phyloP scores from a whole-genome alignment of 83 land plant species.

The Picea abies region DNA sequence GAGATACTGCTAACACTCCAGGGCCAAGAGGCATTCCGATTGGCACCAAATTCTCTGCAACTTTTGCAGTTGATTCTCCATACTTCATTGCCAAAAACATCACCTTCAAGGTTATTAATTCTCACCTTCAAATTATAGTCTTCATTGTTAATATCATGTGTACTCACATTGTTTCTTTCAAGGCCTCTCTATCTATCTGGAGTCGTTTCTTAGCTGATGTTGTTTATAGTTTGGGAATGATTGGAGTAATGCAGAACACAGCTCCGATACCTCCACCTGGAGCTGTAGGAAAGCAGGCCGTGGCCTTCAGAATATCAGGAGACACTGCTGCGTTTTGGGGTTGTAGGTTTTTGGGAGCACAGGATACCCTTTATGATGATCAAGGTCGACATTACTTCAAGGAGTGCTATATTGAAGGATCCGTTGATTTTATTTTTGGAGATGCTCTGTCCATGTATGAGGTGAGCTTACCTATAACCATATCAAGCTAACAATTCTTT shows the following conservation, averaged over 20 bases:
- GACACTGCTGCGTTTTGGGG: conserved; percentile 80
- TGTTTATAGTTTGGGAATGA: not conserved
- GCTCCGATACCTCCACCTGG: conserved; percentile 82
- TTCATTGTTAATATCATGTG: not conserved
- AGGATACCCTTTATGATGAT: conserved; percentile 92
- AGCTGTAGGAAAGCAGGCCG: conserved; percentile 85
- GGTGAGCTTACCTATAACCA: conserved; percentile 35
- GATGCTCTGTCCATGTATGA: conserved; percentile 76
- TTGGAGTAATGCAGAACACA: conserved; percentile 55
- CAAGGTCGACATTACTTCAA: conserved; percentile 89
- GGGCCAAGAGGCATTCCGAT: conserved; percentile 60
- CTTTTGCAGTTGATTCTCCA: conserved; percentile 78
- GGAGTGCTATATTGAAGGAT: conserved; percentile 92
- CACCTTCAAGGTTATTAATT: conserved; percentile 69
- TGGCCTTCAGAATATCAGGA: conserved; percentile 81
- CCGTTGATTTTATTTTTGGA: conserved; percentile 93
- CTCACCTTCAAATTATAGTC: not conserved
- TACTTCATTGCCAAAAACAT: conserved; percentile 89
- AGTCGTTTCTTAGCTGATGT: not conserved
- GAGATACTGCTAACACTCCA: conserved; percentile 62
- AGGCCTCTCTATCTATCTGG: not conserved
- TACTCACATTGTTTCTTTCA: not conserved
- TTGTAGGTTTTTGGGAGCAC: conserved; percentile 82
- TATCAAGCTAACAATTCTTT: not conserved
- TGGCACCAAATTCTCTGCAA: conserved; percentile 75